Evolutionary conservation across 2,329 filamentous ascomycete genomes (phyloP).

Genomic region (Teratosphaeria zuluensis): DNA sequence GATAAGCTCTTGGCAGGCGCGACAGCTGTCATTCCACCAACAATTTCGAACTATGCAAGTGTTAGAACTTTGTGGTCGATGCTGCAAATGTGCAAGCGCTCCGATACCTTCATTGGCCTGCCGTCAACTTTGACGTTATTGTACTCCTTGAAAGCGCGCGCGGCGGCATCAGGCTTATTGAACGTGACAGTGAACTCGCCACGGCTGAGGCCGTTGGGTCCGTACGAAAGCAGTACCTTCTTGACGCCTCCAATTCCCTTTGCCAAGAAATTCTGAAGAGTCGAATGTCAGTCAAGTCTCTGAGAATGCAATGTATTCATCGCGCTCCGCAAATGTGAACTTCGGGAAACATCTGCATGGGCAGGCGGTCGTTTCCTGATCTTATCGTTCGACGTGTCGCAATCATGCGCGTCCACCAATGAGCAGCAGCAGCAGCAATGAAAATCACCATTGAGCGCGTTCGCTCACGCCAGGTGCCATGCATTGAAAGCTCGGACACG

Average conservation of each 20-base stretch:
- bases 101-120: slow-evolving; percentile 73
- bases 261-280: slow-evolving; percentile 86
- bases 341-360: neutral
- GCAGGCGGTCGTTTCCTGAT: neutral
- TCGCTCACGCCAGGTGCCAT: neutral
- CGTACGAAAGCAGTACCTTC: slow-evolving; percentile 84
- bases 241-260: slow-evolving; percentile 84
- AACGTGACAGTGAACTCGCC: slow-evolving; percentile 89
- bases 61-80: slow-evolving; percentile 4
- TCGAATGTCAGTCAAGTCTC: slow-evolving; percentile 51
- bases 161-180: slow-evolving; percentile 67
- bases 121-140: slow-evolving; percentile 88
- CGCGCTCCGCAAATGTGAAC: neutral
- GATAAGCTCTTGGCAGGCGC: slow-evolving; percentile 66
- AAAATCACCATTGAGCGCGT: neutral
- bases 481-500: neutral
- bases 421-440: slow-evolving; percentile 5
- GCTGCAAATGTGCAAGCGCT: neutral
- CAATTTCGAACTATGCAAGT: slow-evolving; percentile 68
- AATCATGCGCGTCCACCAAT: neutral
- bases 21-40: slow-evolving; percentile 59
- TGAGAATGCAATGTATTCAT: slow-evolving; percentile 2
- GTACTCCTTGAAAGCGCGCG: slow-evolving; percentile 70
- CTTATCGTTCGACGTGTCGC: neutral
- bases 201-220: slow-evolving; percentile 81